Evolutionary conservation across 164 flowering plant genomes (phyloP), one percentile per base, ranked within the genome.

Genomic region (Sextonia rubra): DNA sequence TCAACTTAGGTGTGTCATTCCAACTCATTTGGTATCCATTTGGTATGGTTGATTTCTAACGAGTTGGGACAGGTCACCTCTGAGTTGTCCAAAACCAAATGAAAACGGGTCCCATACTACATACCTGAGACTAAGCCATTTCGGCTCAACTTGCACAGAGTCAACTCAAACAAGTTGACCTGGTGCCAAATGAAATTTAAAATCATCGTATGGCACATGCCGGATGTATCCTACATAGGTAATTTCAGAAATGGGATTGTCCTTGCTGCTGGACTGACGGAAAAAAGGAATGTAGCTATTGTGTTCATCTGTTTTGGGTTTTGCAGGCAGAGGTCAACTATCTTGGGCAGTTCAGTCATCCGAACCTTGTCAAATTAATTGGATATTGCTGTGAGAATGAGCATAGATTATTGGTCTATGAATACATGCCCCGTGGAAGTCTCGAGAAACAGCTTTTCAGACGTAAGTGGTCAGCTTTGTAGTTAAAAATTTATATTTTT

Each of bases 351-450:
- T 90, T 92, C 48, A 84, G 89, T 58, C 94, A 94, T 77, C 89
- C 90, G 26, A 88, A 94, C 82, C 91, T 94, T 73, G 97, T 94
- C 78, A 94, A 88, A 83, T 90, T 94, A 69, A 89, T 89, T 77
- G 98, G 98, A 3, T 94, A 86, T 73, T 92, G 98, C 83, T 94
- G 98, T 73, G 97, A 94, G 74, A 91, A 87, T 77, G 97, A 91
- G 64, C 92, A 92, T 70, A 82, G 98, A 82, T 70, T 92, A 48
- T 76, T 94, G 84, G 97, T 91, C 47, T 94, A 94, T 80, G 98
- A 94, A 74, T 94, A 87, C 75, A 88, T 94, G 97, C 92, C 90
- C 32, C 82, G 82, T 70, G 98, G 97, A 70, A 88, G 95, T 88
- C 81, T 94, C 73, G 98, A 94, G 72, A 92, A 85, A 47, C 97